Evolutionary conservation across 2,329 filamentous ascomycete genomes (phyloP), one percentile per base, ranked within the genome.

Genomic region (Aspergillus sp.): DNA sequence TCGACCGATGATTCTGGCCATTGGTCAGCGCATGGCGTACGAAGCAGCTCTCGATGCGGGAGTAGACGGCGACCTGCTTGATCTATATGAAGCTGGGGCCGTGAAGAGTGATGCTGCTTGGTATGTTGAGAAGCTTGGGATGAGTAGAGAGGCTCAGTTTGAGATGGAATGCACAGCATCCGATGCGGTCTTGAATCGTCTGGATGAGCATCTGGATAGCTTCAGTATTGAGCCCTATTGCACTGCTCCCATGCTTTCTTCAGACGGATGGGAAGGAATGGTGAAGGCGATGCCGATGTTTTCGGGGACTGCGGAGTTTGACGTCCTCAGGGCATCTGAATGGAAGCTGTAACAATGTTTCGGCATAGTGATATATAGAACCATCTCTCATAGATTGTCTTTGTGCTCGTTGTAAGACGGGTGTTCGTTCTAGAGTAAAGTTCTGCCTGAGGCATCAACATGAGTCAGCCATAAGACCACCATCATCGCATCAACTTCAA

Each of bases 11-110:
- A 34, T 63, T 10, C 45, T 61, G 41, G 60, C 63, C 1, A 58
- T 64, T 7, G 63, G 59, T 0, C 51, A 60, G 21, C 60, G 62
- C 2, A 59, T 64, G 58, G 62, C 61, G 0, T 50, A 51, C 7
- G 61, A 64, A 43, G 62, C 62, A 7, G 60, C 61, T 0, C 34
- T 52, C 10, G 47, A 60, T n/a, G 58, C 57, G 6, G 45, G 45
- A 3, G 47, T 58, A 9, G 34, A 58, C 11, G 31, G 34, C 1
- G 21, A 34, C 2, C 48, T 64, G 2, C 21, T 57, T 10, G 40
- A 45, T 1, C 45, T 64, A 0, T 64, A 60, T 36, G 53, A 63
- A 25, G 41, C 20, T 10, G 58, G 52, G 1, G 54, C 49, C 2
- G 36, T 62, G 2, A 41, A 52, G 23, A 45, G 52, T 3, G 58